Evolutionary conservation across 169 alveolate species (phyloP).

Genomic region (Plasmodium gonderi): DNA sequence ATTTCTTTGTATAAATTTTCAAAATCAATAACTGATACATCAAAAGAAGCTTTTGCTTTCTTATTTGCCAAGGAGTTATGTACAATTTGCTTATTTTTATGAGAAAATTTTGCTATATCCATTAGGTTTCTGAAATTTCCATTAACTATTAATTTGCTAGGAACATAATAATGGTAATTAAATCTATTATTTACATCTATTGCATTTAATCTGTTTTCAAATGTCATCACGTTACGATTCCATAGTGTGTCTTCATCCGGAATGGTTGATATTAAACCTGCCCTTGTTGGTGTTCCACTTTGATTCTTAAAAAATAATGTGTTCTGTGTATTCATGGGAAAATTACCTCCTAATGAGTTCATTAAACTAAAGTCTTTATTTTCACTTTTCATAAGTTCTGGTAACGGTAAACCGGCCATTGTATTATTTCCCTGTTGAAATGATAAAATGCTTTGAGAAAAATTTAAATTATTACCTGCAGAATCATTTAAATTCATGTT

Average conservation of each 20-base stretch:
- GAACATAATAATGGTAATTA: conserved; percentile 69
- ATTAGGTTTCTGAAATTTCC: conserved; percentile 51
- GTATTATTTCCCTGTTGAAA: conserved; percentile 5
- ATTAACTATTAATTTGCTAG: conserved; percentile 53
- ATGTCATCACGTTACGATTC: conserved; percentile 58
- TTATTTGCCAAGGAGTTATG: background rate
- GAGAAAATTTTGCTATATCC: conserved; percentile 13
- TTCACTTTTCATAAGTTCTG: conserved; percentile 68
- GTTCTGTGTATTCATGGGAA: conserved; percentile 5
- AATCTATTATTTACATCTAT: conserved; percentile 48
- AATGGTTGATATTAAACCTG: conserved; percentile 31
- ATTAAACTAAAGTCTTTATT: conserved; percentile 39
- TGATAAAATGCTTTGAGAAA: conserved; percentile 33
- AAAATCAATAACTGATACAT: conserved; percentile 46
- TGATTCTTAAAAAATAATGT: conserved; percentile 6
- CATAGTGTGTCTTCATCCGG: conserved; percentile 74
- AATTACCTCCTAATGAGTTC: conserved; percentile 14
- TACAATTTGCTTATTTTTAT: conserved; percentile 29
- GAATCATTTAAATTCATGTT: conserved; percentile 63
- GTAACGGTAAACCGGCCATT: background rate
- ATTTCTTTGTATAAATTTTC: conserved; percentile 58
- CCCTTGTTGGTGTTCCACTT: background rate
- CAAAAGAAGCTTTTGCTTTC: conserved; percentile 30
- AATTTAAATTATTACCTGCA: conserved; percentile 23
- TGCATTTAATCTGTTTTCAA: conserved; percentile 64